Evolutionary conservation across 306 rosid species (phyloP), one percentile per base, ranked within the genome.

Genomic region (Gillenia trifoliata): DNA sequence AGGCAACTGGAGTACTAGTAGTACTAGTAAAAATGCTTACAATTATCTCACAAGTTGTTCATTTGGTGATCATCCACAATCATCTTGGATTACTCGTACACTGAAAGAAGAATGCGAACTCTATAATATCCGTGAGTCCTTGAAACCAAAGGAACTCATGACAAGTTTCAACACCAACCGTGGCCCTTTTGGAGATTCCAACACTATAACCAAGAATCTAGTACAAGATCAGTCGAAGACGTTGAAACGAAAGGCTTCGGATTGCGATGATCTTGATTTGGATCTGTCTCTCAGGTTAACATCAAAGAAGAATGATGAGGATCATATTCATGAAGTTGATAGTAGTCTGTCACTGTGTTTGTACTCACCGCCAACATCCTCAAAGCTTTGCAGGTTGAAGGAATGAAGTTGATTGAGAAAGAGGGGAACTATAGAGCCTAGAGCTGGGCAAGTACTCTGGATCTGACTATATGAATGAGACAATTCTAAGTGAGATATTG

Each of bases 401-500:
- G 79, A 75, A 77, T 61, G 62, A 78, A 31, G 11, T 4, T 62
- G 28, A 71, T 45, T 77, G 57, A 47, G 67, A 43, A 6, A 40
- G 61, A 79, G 79, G 67, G 65, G 67, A 68, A 3, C 9, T 19
- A 22, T 13, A 8, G 3, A 19, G 45, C 30, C 26, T 41, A 66
- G 28, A 40, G 60, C 68, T 59, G 68, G 73, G 77, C 77, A 61
- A 89, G 90, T 83, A 85, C 85, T 75, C 87, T 91, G 85, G 90
- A 91, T 93, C 97, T 91, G 87, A 87, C 91, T 78, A 82, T 86
- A 80, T 90, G 97, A 93, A 86, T 87, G 77, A 47, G 84, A 77
- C 79, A 82, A 86, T 86, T 89, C 87, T 87, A 84, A 91, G 96
- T 91, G 90, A 87, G 97, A 93, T 89, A 80, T 81, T 85, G 87